Evolutionary conservation across 1,284 basidiomycete species (phyloP), one percentile per base, ranked within the genome.

Genomic region (Ustilago bromivora): DNA sequence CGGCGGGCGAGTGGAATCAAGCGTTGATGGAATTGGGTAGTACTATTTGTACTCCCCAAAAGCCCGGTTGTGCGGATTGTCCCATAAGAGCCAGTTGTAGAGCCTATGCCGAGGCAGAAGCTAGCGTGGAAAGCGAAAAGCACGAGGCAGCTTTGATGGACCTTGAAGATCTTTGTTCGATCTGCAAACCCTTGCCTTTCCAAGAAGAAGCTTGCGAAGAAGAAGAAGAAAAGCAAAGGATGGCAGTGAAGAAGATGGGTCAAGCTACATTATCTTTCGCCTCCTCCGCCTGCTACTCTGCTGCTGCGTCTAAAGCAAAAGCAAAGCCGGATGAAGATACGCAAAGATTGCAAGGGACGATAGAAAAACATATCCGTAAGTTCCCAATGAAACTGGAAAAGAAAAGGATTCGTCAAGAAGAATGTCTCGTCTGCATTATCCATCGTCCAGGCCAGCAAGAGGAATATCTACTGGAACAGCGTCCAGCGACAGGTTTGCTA

Each of bases 341-440:
- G 8, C n/a, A 12, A 54, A 35, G n/a, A 10, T 10, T 34, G 7
- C 38, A 36, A 61, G 35, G 12, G 8, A 41, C 60, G n/a, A 61
- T 73, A 32, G 78, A 76, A 57, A 60, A 52, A 23, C 75, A 80
- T 68, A 92, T 94, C 35, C 92, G 90, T 10, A 87, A 90, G 19
- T 98, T 92, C 85, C 96, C 96, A 0, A 94, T 97, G 93, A 93
- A 92, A 82, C 90, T 89, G 12, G 90, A 91, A 66, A 92, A 93
- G 79, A 96, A 95, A 87, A 93, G 92, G 82, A 90, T 92, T 3
- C 89, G 94, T 46, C 91, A 93, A 81, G 96, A 98, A 84, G 88
- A 93, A 46, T 94, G 95, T 82, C 89, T 92, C 8, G 94, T 98
- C 23, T 93, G 91, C 81, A 90, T 95, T 19, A 87, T 97, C 19